Conservation (phyloP, 1,284 basidiomycete genomes). For the Cutaneotrichosporon dermatis region DNA sequence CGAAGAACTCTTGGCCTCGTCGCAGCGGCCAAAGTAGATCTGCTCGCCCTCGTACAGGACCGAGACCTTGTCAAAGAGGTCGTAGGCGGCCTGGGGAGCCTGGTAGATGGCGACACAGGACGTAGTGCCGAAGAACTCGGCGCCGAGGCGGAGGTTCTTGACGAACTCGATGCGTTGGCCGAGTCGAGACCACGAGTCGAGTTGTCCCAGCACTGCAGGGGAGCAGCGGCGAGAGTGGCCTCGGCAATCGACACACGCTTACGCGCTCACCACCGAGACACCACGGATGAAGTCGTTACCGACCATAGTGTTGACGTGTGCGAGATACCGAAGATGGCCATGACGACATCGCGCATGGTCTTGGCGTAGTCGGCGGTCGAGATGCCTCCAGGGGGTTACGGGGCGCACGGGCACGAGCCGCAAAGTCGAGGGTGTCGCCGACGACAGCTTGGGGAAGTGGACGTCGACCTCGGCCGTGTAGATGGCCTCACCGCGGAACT, state of each 20-base stretch:
- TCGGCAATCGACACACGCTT: constrained; percentile 57
- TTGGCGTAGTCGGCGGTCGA: constrained; percentile 46
- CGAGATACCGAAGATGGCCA: constrained; percentile 54
- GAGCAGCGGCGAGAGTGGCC: constrained; percentile 43
- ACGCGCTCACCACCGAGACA: constrained; percentile 54
- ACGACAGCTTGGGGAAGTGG: constrained; percentile 55
- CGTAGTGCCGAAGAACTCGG: constrained; percentile 49
- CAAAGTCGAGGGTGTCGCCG: constrained; percentile 49
- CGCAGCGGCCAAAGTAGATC: constrained; percentile 72
- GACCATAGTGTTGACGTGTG: constrained; percentile 53
- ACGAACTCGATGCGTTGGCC: constrained; percentile 56
- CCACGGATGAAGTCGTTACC: constrained; percentile 52
- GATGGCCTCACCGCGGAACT: constrained; percentile 51
- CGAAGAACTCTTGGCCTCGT: constrained; percentile 73
- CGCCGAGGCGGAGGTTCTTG: constrained; percentile 53
- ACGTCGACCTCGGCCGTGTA: constrained; percentile 53
- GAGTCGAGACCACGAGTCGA: constrained; percentile 56
- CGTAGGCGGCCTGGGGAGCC: constrained; percentile 53
- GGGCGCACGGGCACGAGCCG: constrained; percentile 42
- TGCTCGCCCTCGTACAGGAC: constrained; percentile 77
- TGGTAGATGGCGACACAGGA: constrained; percentile 52
- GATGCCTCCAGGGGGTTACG: constrained; percentile 49
- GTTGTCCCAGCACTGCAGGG: constrained; percentile 52
- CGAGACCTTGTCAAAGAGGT: constrained; percentile 64
- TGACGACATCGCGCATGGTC: constrained; percentile 50